Percentiles rank a stretch among this genome's conserved stretches.
Conservation (phyloP, 306 rosid genomes). For the Prosopis cineraria region DNA sequence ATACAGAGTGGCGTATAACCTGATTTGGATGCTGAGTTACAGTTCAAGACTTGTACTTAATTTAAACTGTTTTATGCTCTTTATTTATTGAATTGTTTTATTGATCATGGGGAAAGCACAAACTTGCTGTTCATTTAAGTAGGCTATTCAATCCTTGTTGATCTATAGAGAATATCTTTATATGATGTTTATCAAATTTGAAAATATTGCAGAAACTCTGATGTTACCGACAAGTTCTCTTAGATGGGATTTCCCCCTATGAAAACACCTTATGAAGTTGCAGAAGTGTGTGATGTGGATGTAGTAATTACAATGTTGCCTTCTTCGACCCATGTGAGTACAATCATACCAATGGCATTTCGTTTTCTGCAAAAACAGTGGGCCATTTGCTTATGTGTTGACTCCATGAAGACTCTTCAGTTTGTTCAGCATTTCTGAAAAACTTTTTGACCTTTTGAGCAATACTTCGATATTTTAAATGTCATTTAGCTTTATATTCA, state of each 20-base stretch:
- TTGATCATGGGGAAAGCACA: neutral
- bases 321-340: conserved; percentile 84
- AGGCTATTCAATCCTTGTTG: conserved; percentile 19
- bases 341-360: conserved; percentile 4
- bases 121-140: conserved; percentile 11
- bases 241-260: conserved; percentile 64
- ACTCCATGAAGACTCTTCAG: neutral
- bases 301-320: conserved; percentile 94
- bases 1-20: conserved; percentile 87
- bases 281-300: conserved; percentile 87
- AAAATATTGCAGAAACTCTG: conserved; percentile 55
- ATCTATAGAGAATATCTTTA: conserved; percentile 1
- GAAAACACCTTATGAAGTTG: conserved; percentile 79
- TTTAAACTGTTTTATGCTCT: conserved; percentile 36
- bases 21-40: conserved; percentile 73
- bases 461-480: conserved; percentile 26
- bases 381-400: neutral
- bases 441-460: conserved; percentile 2
- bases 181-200: conserved; percentile 16
- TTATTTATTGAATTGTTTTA: conserved; percentile 23
- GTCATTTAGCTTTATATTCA: conserved; percentile 9
- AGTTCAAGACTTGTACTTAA: conserved; percentile 77
- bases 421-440: conserved; percentile 24
- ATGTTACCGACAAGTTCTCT: conserved; percentile 62
- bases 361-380: neutral